Evolutionary conservation across 2,329 filamentous ascomycete genomes (phyloP), one percentile per base, ranked within the genome.

Genomic region (Calonectria naviculata): DNA sequence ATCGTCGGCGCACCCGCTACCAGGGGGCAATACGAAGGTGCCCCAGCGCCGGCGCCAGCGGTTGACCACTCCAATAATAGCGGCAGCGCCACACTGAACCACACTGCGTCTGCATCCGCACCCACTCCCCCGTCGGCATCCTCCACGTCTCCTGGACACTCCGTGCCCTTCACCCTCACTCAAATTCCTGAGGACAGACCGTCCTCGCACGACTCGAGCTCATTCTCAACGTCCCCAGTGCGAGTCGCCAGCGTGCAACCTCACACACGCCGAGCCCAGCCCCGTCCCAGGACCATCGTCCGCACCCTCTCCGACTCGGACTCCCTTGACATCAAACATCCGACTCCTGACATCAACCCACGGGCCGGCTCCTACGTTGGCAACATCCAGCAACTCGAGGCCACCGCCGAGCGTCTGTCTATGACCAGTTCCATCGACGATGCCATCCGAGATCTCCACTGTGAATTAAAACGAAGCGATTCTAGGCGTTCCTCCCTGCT

Each of bases 351-450:
- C 78, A 83, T 90, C 60, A 89, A 89, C 79, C 87, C 87, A 62
- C 87, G 91, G 67, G 89, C 91, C 69, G 90, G 89, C 29, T 90
- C 90, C 36, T 91, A 90, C 79, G 84, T 88, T 21, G 88, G 88
- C 80, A 95, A 93, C 84, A 91, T 95, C 73, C 91, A 92, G 74
- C 90, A 92, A 61, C 89, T 95, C 73, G 93, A 96, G 82, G 91
- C 93, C 74, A 92, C 91, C 13, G 93, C 93, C 60, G 93, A 95
- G 82, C 89, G 91, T 74, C 86, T 95, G 81, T 94, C 92, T 76
- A 89, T 90, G 85, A 92, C 91, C 68, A 93, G 92, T 73, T 94
- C 93, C 72, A 93, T 95, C 78, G 93, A 93, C 77, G 90, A 93
- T 84, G 93, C 94, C 76, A 95, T 95, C 77, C 89, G 93, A 70